Evolutionary conservation across 2,329 filamentous ascomycete species (phyloP).

Genomic region (Cordyceps militaris): DNA sequence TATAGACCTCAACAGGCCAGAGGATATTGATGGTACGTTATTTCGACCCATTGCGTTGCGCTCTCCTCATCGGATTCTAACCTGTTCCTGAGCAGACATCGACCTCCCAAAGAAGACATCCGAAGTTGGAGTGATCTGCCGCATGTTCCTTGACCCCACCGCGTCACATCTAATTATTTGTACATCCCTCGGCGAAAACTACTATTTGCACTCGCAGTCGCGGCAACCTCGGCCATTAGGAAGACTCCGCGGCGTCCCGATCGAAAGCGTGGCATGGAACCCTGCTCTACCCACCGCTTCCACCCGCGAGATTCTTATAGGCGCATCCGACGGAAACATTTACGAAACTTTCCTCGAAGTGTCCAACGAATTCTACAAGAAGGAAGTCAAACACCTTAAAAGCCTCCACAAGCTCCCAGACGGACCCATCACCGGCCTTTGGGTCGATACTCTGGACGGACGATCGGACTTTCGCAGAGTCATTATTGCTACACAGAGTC

Average conservation of each 20-base stretch:
- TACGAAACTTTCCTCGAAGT: conserved; percentile 96
- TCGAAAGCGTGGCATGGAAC: conserved; percentile 93
- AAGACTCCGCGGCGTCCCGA: conserved; percentile 74
- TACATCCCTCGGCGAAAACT: conserved; percentile 90
- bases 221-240: conserved; percentile 77
- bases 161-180: conserved; percentile 90
- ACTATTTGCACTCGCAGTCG: conserved; percentile 94
- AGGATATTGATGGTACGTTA: conserved; percentile 81
- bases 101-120: conserved; percentile 90
- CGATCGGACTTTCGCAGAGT: conserved; percentile 67
- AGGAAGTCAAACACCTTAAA: conserved; percentile 89
- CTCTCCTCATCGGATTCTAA: conserved; percentile 8
- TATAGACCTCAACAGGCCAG: conserved; percentile 87
- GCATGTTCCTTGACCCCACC: conserved; percentile 95
- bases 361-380: conserved; percentile 87
- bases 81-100: conserved; percentile 59
- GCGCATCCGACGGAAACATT: conserved; percentile 86
- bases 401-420: conserved; percentile 75
- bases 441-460: conserved; percentile 67
- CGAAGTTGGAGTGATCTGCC: conserved; percentile 85
- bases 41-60: background rate
- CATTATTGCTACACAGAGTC: conserved; percentile 69
- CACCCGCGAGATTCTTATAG: conserved; percentile 87
- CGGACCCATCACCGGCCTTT: conserved; percentile 76
- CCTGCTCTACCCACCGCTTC: conserved; percentile 87